A percentile compares a stretch with the other conserved stretches of the same genome.
Evolutionary conservation across 1,284 basidiomycete species (phyloP).

Genomic region (Golubevia pallescens): DNA sequence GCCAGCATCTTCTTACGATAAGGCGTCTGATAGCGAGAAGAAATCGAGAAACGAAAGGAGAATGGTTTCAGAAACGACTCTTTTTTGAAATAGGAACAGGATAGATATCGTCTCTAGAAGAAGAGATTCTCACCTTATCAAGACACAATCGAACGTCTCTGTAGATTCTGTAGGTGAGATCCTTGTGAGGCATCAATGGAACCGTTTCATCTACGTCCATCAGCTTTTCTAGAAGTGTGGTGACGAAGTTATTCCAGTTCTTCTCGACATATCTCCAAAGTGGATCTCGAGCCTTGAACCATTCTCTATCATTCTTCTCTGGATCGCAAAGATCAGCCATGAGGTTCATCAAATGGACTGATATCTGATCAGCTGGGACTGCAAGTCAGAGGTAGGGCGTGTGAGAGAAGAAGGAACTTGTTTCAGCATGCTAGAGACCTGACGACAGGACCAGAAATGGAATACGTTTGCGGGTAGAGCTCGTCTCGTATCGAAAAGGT

Average conservation of each 20-base stretch:
- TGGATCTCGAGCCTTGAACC: constrained; percentile 9
- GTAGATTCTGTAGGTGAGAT: constrained; percentile 13
- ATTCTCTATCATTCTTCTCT: constrained; percentile 11
- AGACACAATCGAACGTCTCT: background rate
- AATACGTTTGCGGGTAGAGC: background rate
- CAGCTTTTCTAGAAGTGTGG: constrained; percentile 6
- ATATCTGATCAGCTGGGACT: constrained; percentile 7
- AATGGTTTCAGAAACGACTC: background rate
- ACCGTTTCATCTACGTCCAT: constrained; percentile 9
- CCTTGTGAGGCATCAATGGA: constrained; percentile 7
- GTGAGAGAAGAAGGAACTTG: constrained; percentile 1
- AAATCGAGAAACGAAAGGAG: background rate
- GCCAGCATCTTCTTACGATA: constrained; percentile 8
- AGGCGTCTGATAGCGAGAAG: constrained; percentile 5
- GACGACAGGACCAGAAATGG: no score
- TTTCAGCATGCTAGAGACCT: constrained; percentile 2
- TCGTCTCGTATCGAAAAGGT: constrained; percentile 1
- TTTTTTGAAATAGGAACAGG: background rate
- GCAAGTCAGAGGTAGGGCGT: background rate
- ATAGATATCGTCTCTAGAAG: background rate
- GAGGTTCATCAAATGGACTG: constrained; percentile 7
- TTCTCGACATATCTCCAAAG: constrained; percentile 8
- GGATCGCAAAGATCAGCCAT: constrained; percentile 6
- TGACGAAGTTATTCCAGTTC: constrained; percentile 6
- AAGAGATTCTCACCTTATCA: constrained; percentile 1